Evolutionary conservation across 1,139 yeast genomes (phyloP), one percentile per base, ranked within the genome.

Genomic region (Pichia sp.): DNA sequence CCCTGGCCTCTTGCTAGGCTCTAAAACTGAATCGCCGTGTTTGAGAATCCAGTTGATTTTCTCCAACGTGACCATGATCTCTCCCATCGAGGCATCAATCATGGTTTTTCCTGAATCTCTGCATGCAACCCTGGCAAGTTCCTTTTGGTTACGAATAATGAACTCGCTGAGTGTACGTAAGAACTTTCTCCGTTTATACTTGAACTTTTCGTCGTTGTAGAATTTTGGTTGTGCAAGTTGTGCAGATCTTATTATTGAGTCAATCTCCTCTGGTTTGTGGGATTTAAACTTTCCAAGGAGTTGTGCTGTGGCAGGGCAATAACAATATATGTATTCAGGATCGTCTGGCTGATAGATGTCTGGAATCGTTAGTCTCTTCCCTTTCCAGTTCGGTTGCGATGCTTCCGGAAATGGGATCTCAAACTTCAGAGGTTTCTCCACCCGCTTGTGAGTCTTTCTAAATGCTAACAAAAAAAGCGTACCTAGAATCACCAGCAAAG

Each of bases 221-320:
- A 95, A 90, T 42, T 65, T 59, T 31, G 60, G 59, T 61, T 83
- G 88, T 1, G 97, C 96, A 9, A 58, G 59, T 36, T 72, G 67
- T 1, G 95, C 89, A 22, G 64, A 66, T 5, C 62, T 63, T 25
- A 93, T 82, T 55, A 81, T 75, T 10, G 62, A 62, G 66, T 91
- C 95, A 70, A 93, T 87, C 44, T 88, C 93, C 6, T 75, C 78
- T 47, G 75, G 74, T 10, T 85, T 69, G 51, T 83, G 81, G 4
- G 89, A 83, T 44, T 75, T 73, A 60, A 83, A 82, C 18, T 82
- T 75, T 1, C 96, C 98, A 58, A 93, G 73, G 55, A 75, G 82
- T 70, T 89, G 96, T 30, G 96, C 95, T 0, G 98, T 93, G 0
- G 98, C 97, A 5, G 99, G 98, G 70, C 98, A 93, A 66, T 87